Conservation (phyloP, 306 rosid species). For the Acacia melanoxylon region DNA sequence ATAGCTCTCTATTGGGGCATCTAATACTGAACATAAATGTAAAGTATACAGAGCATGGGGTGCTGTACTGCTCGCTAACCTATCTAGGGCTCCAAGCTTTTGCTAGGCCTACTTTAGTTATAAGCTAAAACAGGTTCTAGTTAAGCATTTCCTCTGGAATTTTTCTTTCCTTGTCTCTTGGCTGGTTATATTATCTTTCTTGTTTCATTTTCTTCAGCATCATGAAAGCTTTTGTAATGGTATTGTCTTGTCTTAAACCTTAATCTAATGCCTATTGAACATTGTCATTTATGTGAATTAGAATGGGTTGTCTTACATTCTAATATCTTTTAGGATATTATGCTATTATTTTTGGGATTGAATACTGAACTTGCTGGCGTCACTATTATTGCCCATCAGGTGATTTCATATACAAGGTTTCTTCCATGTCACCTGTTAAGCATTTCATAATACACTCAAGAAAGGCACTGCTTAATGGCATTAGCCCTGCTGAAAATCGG, state of each 20-base stretch:
- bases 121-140: background rate
- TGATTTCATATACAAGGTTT: constrained; percentile 93
- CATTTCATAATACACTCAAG: constrained; percentile 93
- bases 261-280: constrained; percentile 5
- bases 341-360: constrained; percentile 23
- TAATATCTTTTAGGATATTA: background rate
- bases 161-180: background rate
- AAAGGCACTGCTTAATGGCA: constrained; percentile 91
- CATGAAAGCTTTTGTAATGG: constrained; percentile 10
- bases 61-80: background rate
- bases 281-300: constrained; percentile 5
- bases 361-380: constrained; percentile 30
- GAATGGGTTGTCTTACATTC: background rate
- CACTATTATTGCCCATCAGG: constrained; percentile 52
- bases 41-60: background rate
- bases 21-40: background rate
- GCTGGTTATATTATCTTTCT: background rate
- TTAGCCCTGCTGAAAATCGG: constrained; percentile 97
- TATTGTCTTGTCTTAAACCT: constrained; percentile 2
- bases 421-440: constrained; percentile 87
- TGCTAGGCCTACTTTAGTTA: background rate
- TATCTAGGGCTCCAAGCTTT: background rate
- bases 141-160: background rate
- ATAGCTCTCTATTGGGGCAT: background rate
- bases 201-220: constrained; percentile 4